These are phyloP conservation scores for Gossypium stocksii DNA, from an alignment of 345 rosid species.

Conservation along the genomic window DNA sequence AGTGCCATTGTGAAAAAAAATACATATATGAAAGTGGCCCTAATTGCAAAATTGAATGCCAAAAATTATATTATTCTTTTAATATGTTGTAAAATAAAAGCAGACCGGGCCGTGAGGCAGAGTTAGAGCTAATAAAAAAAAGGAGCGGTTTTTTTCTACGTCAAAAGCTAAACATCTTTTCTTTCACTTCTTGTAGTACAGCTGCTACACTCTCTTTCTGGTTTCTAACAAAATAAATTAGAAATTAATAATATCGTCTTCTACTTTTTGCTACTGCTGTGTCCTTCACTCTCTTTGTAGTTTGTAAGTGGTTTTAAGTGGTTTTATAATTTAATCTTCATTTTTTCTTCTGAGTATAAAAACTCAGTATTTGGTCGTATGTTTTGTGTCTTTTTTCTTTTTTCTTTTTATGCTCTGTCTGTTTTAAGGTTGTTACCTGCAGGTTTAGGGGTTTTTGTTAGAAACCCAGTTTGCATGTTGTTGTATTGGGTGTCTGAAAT, in stretches of 20 bases:
- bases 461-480: constrained; percentile 11
- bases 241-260: neutral
- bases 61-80: too few species aligned
- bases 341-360: neutral
- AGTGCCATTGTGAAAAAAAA: too few species aligned
- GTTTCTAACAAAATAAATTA: constrained; percentile 9
- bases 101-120: too few species aligned
- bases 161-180: constrained; percentile 33
- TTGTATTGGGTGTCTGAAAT: neutral
- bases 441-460: neutral
- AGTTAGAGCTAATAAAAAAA: too few species aligned
- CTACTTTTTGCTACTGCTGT: neutral
- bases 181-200: constrained; percentile 17
- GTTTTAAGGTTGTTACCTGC: neutral
- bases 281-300: neutral
- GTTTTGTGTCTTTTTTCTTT: neutral
- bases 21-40: too few species aligned
- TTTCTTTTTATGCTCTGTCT: neutral
- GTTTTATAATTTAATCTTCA: neutral
- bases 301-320: too few species aligned
- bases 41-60: too few species aligned
- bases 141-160: constrained; percentile 31
- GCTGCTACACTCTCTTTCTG: constrained; percentile 15
- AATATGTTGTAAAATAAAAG: too few species aligned
- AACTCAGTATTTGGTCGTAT: neutral